phyloP scores from a whole-genome alignment of 257 asterid species.

The Lycium barbarum region DNA sequence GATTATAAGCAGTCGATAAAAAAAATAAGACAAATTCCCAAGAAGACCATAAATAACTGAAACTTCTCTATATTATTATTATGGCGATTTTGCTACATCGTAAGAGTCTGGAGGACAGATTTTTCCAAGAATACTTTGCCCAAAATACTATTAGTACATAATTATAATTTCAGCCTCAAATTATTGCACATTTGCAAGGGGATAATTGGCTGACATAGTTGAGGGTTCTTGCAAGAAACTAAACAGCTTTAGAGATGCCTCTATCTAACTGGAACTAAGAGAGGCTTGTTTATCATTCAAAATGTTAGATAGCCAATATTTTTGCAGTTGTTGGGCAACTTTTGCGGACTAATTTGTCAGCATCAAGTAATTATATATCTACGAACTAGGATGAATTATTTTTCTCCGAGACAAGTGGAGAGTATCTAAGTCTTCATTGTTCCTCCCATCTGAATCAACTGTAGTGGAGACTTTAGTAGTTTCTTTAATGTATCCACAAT shows the following conservation, averaged over 20 bases:
- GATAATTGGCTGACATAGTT: neutral
- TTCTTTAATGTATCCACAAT: conserved; percentile 82
- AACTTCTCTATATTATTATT: neutral
- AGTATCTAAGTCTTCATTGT: conserved; percentile 35
- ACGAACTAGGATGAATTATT: conserved; percentile 9
- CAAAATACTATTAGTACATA: neutral
- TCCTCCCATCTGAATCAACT: conserved; percentile 72
- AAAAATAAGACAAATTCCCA: neutral
- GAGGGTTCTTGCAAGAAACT: neutral
- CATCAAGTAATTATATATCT: neutral
- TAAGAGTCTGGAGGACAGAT: neutral
- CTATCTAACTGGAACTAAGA: neutral
- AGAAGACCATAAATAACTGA: neutral
- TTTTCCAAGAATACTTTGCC: neutral
- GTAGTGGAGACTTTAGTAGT: conserved; percentile 80
- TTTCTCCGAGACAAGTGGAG: conserved; percentile 3
- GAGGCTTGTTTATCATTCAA: conserved; percentile 29
- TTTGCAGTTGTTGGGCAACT: neutral
- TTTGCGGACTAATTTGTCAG: neutral
- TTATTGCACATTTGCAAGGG: conserved; percentile 27
- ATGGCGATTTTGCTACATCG: neutral
- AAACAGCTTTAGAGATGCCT: conserved; percentile 18
- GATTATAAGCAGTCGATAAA: neutral
- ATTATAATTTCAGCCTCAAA: conserved; percentile 4
- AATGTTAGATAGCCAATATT: conserved; percentile 23